Percentiles rank a stretch among this genome's conserved stretches.
These are phyloP conservation scores for Saprolegnia diclina DNA, from an alignment of 352 stramenopile species.

Conservation along the genomic window DNA sequence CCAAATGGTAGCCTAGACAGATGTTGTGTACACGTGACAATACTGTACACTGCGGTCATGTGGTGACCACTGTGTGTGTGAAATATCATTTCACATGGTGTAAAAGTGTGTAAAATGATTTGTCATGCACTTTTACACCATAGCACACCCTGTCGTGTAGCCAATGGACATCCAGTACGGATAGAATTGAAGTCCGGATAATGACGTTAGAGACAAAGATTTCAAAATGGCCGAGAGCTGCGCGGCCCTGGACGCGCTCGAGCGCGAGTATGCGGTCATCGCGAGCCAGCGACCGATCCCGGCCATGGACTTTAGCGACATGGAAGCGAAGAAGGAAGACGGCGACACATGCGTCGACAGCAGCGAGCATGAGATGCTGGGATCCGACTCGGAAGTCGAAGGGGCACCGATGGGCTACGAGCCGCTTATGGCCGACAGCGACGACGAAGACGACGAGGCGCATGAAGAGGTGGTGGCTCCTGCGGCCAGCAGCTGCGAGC, in stretches of 20 bases:
- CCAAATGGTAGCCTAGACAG: too few species aligned
- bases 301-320: slow-evolving; percentile 13
- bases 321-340: background rate
- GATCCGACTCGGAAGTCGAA: slow-evolving; percentile 14
- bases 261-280: slow-evolving; percentile 21
- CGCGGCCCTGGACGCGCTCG: slow-evolving; percentile 18
- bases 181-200: too few species aligned
- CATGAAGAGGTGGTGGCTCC: background rate
- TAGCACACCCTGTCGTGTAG: too few species aligned
- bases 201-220: background rate
- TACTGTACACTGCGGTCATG: too few species aligned
- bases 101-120: too few species aligned
- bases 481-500: background rate
- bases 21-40: too few species aligned
- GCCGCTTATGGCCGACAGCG: background rate
- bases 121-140: too few species aligned
- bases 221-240: slow-evolving; percentile 5
- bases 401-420: slow-evolving; percentile 10
- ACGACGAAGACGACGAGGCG: slow-evolving; percentile 13
- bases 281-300: slow-evolving; percentile 17
- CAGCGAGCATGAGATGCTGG: slow-evolving; percentile 12
- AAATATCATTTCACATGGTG: too few species aligned
- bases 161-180: too few species aligned
- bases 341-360: background rate
- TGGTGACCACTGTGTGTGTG: too few species aligned